phyloP scores from a whole-genome alignment of 169 alveolate species.

The Plasmodium knowlesi region DNA sequence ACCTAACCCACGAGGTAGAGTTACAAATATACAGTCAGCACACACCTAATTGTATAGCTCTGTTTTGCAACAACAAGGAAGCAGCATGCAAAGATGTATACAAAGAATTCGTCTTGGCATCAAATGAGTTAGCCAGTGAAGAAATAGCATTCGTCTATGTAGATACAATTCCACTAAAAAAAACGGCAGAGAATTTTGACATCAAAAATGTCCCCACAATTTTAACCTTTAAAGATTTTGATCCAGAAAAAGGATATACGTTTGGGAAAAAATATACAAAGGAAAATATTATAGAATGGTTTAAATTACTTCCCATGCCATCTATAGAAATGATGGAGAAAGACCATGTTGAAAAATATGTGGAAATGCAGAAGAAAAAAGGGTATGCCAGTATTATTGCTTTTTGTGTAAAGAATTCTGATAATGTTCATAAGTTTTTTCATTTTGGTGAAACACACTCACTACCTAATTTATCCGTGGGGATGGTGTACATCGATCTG shows the following conservation, averaged over 20 bases:
- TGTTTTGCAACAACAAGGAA: constrained; percentile 66
- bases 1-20: constrained; percentile 64
- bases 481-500: constrained; percentile 26
- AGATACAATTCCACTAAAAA: constrained; percentile 20
- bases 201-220: constrained; percentile 40
- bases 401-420: constrained; percentile 38
- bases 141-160: constrained; percentile 62
- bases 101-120: constrained; percentile 46
- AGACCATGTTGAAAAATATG: constrained; percentile 50
- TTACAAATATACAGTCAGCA: constrained; percentile 71
- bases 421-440: constrained; percentile 43
- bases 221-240: constrained; percentile 52
- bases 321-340: constrained; percentile 55
- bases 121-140: constrained; percentile 25
- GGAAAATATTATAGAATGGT: constrained; percentile 64
- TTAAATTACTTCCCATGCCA: constrained; percentile 34
- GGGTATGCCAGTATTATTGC: constrained; percentile 75
- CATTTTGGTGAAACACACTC: constrained; percentile 73
- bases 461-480: constrained; percentile 55
- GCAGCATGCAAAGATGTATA: constrained; percentile 45
- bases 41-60: constrained; percentile 47
- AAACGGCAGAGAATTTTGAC: constrained; percentile 72
- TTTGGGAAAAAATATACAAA: constrained; percentile 56
- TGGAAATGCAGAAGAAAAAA: constrained; percentile 52
- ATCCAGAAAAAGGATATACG: constrained; percentile 74